Base-by-base conservation (phyloP, 2,329 filamentous ascomycete genomes). In the Colletotrichum navitas region DNA sequence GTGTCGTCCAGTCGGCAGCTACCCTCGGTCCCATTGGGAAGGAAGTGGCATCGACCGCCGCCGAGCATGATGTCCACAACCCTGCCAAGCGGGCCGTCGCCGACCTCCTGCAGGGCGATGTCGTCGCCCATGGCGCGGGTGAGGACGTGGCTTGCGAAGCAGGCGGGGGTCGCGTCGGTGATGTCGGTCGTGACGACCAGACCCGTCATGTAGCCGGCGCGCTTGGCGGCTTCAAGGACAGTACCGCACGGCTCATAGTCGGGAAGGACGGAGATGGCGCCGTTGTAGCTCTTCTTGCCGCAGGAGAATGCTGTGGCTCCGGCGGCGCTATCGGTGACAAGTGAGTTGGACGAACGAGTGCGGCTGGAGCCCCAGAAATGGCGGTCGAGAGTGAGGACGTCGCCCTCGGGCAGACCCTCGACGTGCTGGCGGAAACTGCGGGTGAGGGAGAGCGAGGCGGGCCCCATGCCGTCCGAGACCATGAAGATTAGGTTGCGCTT, bases 401-500 rank as follows among this genome's bases (percentile, higher is more conserved):
- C 90, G 76, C 91, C 88, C 75, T 88, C 88, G 0, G 93, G 91
- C n/a, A 97, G 86, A 6, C 87, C 89, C 49, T 93, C 88, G 66
- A 91, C 87, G 76, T 92, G 89, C 81, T 99, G 96, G 75, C 93
- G 90, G 84, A 92, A 99, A 79, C 91, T 93, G 68, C 96, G 89
- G 8, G 96, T 97, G 79, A 99, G 82, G 34, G 92, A 93, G 65
- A 99, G 86, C 76, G 94, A 95, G 11, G 96, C 94, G 10, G 96
- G 96, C 0, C 96, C 96, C 96, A 99, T 99, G 78, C 96, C 96
- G 81, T 99, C 96, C 0, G 94, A 97, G 47, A 99, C 95, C 96
- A 99, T 99, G 85, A 99, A 98, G 77, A 99, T 92, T 64, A 99
- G 86, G 82, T 98, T 99, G 66, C 94, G 89, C 86, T 98, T 99